These are phyloP conservation scores for Collybiopsis luxurians DNA, from an alignment of 768 basidiomycete genomes.

Conservation along the genomic window DNA sequence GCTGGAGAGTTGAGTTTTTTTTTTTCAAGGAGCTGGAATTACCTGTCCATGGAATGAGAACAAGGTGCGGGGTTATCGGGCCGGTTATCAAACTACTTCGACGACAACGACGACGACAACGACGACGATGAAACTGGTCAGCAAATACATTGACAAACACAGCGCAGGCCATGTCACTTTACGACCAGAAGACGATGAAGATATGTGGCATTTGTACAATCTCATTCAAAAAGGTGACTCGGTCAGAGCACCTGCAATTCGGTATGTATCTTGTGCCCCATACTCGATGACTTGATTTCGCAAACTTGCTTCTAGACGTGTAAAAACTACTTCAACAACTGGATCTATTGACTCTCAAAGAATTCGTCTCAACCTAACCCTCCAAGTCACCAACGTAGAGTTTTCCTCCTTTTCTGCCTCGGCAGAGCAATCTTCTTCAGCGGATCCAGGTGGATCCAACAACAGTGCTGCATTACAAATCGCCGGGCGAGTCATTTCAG, in stretches of 20 bases:
- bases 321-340: conserved; percentile 87
- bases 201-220: conserved; percentile 99
- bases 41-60: conserved; percentile 14
- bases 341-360: conserved; percentile 93
- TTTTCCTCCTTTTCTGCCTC: conserved; percentile 72
- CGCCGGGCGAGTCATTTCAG: conserved; percentile 78
- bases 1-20: neutral
- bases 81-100: neutral
- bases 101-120: neutral
- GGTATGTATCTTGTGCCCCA: conserved; percentile 39
- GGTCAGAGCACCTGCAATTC: conserved; percentile 82
- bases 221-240: conserved; percentile 87
- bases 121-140: conserved; percentile 76
- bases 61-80: neutral
- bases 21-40: conserved; percentile 6
- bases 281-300: conserved; percentile 4
- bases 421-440: conserved; percentile 27
- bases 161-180: conserved; percentile 89
- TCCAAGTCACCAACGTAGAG: conserved; percentile 74
- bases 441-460: conserved; percentile 31
- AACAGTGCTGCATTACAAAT: conserved; percentile 68
- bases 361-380: conserved; percentile 79
- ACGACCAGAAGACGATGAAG: conserved; percentile 96
- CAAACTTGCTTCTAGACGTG: conserved; percentile 49
- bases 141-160: conserved; percentile 81